Evolutionary conservation across 257 asterid species (phyloP).

Genomic region (Ligustrum vulgare): DNA sequence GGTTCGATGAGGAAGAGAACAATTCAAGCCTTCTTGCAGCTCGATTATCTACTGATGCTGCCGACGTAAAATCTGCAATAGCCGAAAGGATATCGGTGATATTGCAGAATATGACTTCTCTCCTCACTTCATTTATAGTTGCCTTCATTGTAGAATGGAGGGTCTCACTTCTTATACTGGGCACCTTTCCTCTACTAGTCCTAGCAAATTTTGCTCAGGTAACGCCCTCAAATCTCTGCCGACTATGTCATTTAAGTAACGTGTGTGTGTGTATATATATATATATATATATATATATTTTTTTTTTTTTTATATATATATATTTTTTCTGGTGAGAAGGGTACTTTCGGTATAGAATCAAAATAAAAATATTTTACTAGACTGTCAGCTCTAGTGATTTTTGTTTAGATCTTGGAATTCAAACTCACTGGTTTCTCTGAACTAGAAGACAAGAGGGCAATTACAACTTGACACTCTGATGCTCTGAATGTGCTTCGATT

Average conservation of each 20-base stretch:
- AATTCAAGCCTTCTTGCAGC: slow-evolving; percentile 89
- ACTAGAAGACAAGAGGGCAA: slow-evolving; percentile 48
- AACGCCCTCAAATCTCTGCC: slow-evolving; percentile 24
- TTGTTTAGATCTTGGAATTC: slow-evolving; percentile 50
- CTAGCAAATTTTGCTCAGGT: slow-evolving; percentile 99
- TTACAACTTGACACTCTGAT: slow-evolving; percentile 40
- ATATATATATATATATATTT: no score
- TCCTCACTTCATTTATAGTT: slow-evolving; percentile 91
- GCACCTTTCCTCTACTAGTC: slow-evolving; percentile 91
- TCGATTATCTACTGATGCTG: slow-evolving; percentile 88
- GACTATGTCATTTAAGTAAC: not conserved
- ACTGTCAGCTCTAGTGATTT: not conserved
- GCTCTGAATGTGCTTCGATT: slow-evolving; percentile 50
- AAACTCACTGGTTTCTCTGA: slow-evolving; percentile 26
- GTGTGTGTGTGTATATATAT: no score
- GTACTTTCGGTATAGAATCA: not conserved
- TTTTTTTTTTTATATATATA: no score
- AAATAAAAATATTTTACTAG: not conserved
- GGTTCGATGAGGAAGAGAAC: slow-evolving; percentile 99
- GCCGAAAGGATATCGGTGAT: slow-evolving; percentile 97
- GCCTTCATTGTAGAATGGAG: slow-evolving; percentile 97
- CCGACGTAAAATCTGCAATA: slow-evolving; percentile 95
- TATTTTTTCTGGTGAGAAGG: no score
- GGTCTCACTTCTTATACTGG: slow-evolving; percentile 83
- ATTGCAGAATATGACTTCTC: slow-evolving; percentile 96